Base-by-base conservation (phyloP, 768 basidiomycete genomes). In the Psilocybe subaeruginosa region DNA sequence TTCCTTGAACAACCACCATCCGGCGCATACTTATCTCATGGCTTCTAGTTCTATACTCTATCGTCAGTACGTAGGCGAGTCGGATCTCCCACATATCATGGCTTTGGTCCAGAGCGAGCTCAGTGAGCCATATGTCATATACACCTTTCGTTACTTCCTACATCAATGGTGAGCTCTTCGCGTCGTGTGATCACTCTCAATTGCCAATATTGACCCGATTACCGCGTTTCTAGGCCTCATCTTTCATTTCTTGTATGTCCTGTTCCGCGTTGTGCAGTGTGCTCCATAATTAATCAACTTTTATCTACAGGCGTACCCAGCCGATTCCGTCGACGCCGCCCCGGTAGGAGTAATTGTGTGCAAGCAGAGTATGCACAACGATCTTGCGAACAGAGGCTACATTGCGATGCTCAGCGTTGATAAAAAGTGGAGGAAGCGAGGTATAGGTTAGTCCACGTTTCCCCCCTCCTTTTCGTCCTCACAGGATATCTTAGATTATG, bases 331-430 rank as follows among this genome's bases (percentile, higher is more conserved):
- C 31, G 47, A 52, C 37, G 70, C 82, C 8, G 77, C 76, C 29
- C 92, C 95, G 16, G 85, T 99, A 63, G 97, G 94, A 30, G 93
- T 93, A 14, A 93, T 99, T 62, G 91, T 99, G 19, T 97, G 95
- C 85, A 99, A 99, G 81, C 97, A 97, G 76, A 95, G 95, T 68
- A 81, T 85, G 72, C 97, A 99, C 77, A 80, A 81, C 58, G 84
- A 89, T 63, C 76, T 78, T 41, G 78, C 85, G 8, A 93, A 95
- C 72, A 77, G 97, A 71, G 97, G 97, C 12, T 99, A 99, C 73
- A 97, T 99, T 60, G 97, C 96, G 39, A 99, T 99, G 97, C 85
- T 99, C 58, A 94, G 93, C 69, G 95, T 98, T 30, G 83, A 85
- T 74, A 89, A 88, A 74, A 75, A 80, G 41, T 97, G 88, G 85